Evolutionary conservation across 1,284 basidiomycete species (phyloP).

Genomic region (Meira miltonrushii): DNA sequence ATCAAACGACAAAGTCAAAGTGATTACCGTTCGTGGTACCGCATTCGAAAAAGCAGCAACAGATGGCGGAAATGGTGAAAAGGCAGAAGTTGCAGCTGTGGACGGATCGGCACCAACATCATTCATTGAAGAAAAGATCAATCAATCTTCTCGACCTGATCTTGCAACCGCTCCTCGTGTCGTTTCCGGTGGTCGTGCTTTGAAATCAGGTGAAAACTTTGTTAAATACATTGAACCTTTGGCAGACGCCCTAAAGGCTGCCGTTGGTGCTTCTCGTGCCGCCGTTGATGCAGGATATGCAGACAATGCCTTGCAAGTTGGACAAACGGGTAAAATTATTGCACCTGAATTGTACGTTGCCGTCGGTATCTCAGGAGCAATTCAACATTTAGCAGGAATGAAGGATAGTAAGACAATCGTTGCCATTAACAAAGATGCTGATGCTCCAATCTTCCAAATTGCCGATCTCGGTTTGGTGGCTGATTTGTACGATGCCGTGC

Average conservation of each 20-base stretch:
- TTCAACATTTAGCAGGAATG: conserved; percentile 99
- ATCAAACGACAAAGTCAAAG: conserved; percentile 74
- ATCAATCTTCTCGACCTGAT: conserved; percentile 88
- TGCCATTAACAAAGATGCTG: conserved; percentile 97
- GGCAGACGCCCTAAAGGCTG: conserved; percentile 86
- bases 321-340: conserved; percentile 86
- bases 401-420: conserved; percentile 98
- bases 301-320: conserved; percentile 96
- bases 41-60: conserved; percentile 69
- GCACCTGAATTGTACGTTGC: conserved; percentile 88
- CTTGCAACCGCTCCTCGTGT: conserved; percentile 80
- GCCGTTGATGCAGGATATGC: conserved; percentile 98
- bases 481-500: conserved; percentile 52
- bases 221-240: conserved; percentile 81
- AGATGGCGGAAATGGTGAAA: conserved; percentile 61
- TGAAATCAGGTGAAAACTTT: conserved; percentile 93
- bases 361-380: conserved; percentile 93
- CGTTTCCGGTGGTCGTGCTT: conserved; percentile 89
- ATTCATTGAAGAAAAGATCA: conserved; percentile 77
- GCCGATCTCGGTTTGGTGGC: conserved; percentile 91
- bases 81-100: conserved; percentile 59
- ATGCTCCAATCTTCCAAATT: conserved; percentile 98
- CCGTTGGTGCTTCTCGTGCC: conserved; percentile 92
- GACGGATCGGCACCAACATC: conserved; percentile 56
- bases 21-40: conserved; percentile 93